phyloP scores from a whole-genome alignment of 768 basidiomycete genomes.

The Kwoniella heveanensis region DNA sequence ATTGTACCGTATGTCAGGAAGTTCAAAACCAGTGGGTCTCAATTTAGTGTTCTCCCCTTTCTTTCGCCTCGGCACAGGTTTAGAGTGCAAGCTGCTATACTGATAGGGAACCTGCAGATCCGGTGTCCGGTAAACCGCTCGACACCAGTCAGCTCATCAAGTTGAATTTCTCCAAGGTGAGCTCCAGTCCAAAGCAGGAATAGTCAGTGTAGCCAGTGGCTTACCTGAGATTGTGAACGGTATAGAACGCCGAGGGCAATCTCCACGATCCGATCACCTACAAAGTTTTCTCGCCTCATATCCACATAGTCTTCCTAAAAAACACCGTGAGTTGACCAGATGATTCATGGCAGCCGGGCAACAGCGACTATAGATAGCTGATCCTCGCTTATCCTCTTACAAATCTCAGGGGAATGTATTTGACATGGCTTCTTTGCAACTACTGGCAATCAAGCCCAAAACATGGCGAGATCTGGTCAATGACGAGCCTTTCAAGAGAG shows the following conservation, averaged over 20 bases:
- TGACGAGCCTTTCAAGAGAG: constrained; percentile 81
- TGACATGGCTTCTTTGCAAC: constrained; percentile 54
- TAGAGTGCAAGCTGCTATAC: not conserved
- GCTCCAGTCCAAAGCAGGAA: too few relatives aligned
- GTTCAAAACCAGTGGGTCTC: constrained; percentile 56
- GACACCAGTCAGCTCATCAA: constrained; percentile 57
- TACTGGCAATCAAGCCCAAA: constrained; percentile 55
- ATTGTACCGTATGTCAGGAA: constrained; percentile 90
- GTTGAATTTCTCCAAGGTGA: constrained; percentile 61
- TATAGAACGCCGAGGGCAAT: constrained; percentile 77
- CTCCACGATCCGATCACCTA: constrained; percentile 96
- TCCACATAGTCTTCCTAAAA: constrained; percentile 88
- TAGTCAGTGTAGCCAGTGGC: too few relatives aligned
- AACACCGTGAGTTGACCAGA: constrained; percentile 71
- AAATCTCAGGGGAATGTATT: constrained; percentile 56
- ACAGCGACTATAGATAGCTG: too few relatives aligned
- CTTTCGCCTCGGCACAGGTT: not conserved
- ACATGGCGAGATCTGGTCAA: constrained; percentile 76
- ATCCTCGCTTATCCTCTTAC: too few relatives aligned
- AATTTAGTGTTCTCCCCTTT: too few relatives aligned
- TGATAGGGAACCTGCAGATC: constrained; percentile 46
- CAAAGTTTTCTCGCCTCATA: constrained; percentile 95
- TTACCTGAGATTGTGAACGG: constrained; percentile 6
- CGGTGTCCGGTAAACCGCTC: constrained; percentile 58
- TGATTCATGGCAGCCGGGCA: too few relatives aligned